Evolutionary conservation across 1,139 yeast genomes (phyloP), one percentile per base, ranked within the genome.

Genomic region (Kodamaea sp.): DNA sequence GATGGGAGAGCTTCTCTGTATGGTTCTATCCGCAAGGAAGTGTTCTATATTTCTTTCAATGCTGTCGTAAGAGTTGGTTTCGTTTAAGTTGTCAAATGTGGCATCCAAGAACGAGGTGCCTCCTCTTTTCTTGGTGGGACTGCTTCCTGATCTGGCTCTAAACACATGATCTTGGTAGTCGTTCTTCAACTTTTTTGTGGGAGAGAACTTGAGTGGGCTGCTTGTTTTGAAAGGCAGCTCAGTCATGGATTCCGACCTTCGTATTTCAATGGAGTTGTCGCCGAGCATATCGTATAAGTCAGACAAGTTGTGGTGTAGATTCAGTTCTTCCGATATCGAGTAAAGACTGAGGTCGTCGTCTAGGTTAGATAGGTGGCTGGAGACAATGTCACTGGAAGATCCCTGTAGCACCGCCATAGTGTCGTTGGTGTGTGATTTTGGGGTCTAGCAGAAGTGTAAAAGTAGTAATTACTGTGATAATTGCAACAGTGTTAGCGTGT

Each of bases 151-250:
- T 30, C 58, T 35, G 28, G 43, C 48, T 8, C 48, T 32, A 22
- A 35, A 34, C 9, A 54, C 25, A 24, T 50, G 50, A 18, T 49
- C 55, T 37, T 39, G 50, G 34, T 53, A 55, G 29, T 53, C 58
- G 31, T 48, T 50, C 22, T 37, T 38, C 21, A 47, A 24, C 29
- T 43, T 46, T 35, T 48, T 52, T 12, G 44, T 26, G 2, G 59
- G 57, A 1, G 55, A 46, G 7, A 29, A 23, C 19, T 24, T 33
- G 25, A 41, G 31, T 4, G 46, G 47, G 29, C 46, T 45, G 32
- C 42, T 38, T 22, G 43, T 35, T 27, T 39, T 34, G 35, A 44
- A 19, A 16, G 56, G 44, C 15, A 37, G 21, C 34, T 39, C 41
- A n/a, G 36, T 32, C 20, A 32, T 22, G 28, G 39, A 28, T 11